These are phyloP conservation scores for Limnanthes douglasii DNA, from an alignment of 345 rosid species.

Conservation along the genomic window DNA sequence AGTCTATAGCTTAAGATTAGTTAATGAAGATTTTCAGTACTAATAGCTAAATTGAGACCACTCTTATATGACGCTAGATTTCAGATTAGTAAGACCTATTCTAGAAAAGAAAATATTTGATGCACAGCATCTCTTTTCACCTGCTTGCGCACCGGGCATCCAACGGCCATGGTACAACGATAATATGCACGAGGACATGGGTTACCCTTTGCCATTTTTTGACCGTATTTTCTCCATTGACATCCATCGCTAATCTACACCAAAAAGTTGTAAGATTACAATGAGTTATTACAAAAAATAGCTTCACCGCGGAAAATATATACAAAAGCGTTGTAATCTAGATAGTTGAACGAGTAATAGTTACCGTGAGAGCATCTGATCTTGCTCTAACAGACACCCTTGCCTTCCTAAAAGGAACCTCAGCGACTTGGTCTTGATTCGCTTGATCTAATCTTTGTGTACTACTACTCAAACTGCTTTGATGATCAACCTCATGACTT, in stretches of 20 bases:
- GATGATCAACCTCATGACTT: slow-evolving; percentile 22
- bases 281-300: background rate
- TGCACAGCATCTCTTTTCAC: no score
- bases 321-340: background rate
- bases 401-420: slow-evolving; percentile 37
- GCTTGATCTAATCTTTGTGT: slow-evolving; percentile 29
- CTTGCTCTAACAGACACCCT: slow-evolving; percentile 52
- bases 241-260: slow-evolving; percentile 59
- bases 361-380: slow-evolving; percentile 38
- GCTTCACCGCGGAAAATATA: no score
- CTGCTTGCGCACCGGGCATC: slow-evolving; percentile 82
- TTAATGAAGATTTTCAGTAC: no score
- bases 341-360: background rate
- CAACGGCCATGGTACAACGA: slow-evolving; percentile 75
- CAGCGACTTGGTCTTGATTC: slow-evolving; percentile 26
- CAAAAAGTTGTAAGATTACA: background rate
- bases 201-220: slow-evolving; percentile 70
- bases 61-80: no score
- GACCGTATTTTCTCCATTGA: slow-evolving; percentile 86
- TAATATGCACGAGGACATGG: slow-evolving; percentile 86
- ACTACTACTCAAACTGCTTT: slow-evolving; percentile 24
- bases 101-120: no score
- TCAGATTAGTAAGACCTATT: no score
- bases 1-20: no score
- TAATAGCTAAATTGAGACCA: no score